These are phyloP conservation scores for Metschnikowia reukaufii DNA, from an alignment of 805 yeast genomes.

Conservation along the genomic window DNA sequence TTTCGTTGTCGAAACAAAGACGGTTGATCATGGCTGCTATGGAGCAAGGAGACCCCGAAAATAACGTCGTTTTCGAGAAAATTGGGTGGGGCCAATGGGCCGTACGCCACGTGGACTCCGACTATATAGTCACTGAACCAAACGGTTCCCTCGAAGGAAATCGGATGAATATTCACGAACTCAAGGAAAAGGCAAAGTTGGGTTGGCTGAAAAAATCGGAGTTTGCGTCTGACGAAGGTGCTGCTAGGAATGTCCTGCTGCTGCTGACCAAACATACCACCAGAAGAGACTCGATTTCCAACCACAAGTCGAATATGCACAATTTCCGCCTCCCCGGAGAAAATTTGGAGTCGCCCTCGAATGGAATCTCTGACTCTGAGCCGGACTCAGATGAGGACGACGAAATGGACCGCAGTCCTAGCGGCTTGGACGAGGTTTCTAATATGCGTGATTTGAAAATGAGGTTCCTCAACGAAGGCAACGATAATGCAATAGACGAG, in stretches of 20 bases:
- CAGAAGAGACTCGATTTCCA: slow-evolving; percentile 55
- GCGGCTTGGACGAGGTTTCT: slow-evolving; percentile 17
- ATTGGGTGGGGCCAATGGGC: slow-evolving; percentile 99
- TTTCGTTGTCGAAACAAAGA: slow-evolving; percentile 85
- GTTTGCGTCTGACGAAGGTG: slow-evolving; percentile 13
- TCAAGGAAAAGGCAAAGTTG: slow-evolving; percentile 35
- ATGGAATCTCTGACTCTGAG: slow-evolving; percentile 35
- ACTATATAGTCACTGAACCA: slow-evolving; percentile 45
- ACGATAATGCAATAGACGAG: slow-evolving; percentile 34
- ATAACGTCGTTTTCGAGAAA: slow-evolving; percentile 76
- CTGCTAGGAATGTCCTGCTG: slow-evolving; percentile 21
- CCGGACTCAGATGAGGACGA: slow-evolving; percentile 29
- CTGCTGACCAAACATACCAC: slow-evolving; percentile 7
- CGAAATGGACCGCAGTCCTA: slow-evolving; percentile 20
- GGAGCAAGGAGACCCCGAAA: slow-evolving; percentile 65
- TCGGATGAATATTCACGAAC: slow-evolving; percentile 32
- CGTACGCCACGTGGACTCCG: slow-evolving; percentile 55
- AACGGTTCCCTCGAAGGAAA: slow-evolving; percentile 22
- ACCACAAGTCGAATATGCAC: slow-evolving; percentile 45
- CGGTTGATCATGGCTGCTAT: slow-evolving; percentile 86
- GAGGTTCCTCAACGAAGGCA: slow-evolving; percentile 27
- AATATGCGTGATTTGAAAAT: slow-evolving; percentile 6
- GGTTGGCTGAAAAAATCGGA: slow-evolving; percentile 42
- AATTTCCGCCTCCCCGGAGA: slow-evolving; percentile 47
- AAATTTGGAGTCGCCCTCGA: slow-evolving; percentile 10